Evolutionary conservation across 2,329 filamentous ascomycete species (phyloP).

Genomic region (Pseudocercospora eumusae): DNA sequence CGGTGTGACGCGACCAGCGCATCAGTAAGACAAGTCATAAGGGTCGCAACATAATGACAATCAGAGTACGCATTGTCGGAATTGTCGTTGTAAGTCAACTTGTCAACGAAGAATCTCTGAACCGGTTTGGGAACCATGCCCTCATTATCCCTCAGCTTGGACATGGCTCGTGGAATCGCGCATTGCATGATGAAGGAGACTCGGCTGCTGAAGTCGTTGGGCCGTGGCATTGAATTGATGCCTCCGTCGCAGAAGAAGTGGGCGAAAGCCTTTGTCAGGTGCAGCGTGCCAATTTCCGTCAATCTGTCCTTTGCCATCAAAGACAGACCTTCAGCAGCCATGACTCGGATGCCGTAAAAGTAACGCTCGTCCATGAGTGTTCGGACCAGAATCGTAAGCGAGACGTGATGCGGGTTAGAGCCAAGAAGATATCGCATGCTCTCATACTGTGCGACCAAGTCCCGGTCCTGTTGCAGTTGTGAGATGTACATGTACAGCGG

Average conservation of each 20-base stretch:
- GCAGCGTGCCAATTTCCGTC: constrained; percentile 76
- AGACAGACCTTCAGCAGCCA: constrained; percentile 77
- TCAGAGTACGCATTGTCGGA: constrained; percentile 85
- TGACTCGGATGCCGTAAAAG: constrained; percentile 85
- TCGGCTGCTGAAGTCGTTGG: constrained; percentile 90
- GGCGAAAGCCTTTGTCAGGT: constrained; percentile 82
- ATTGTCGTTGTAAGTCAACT: constrained; percentile 93
- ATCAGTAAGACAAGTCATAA: constrained; percentile 67
- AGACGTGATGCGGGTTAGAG: constrained; percentile 68
- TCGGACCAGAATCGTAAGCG: constrained; percentile 83
- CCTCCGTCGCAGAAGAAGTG: constrained; percentile 79
- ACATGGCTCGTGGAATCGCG: constrained; percentile 78
- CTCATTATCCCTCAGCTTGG: constrained; percentile 71
- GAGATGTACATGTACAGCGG: constrained; percentile 97
- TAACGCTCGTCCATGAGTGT: constrained; percentile 91
- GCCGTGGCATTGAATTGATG: constrained; percentile 64
- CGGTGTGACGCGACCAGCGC: constrained; percentile 50
- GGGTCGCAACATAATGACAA: constrained; percentile 78
- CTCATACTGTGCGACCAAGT: constrained; percentile 83
- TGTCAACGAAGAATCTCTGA: constrained; percentile 82
- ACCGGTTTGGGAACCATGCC: constrained; percentile 78
- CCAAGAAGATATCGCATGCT: constrained; percentile 37
- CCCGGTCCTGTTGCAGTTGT: constrained; percentile 93
- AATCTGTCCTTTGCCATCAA: constrained; percentile 63
- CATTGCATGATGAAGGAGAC: constrained; percentile 81